Base-by-base conservation (phyloP, 495 filamentous ascomycete species). In the Hyaloscypha hepaticicola region DNA sequence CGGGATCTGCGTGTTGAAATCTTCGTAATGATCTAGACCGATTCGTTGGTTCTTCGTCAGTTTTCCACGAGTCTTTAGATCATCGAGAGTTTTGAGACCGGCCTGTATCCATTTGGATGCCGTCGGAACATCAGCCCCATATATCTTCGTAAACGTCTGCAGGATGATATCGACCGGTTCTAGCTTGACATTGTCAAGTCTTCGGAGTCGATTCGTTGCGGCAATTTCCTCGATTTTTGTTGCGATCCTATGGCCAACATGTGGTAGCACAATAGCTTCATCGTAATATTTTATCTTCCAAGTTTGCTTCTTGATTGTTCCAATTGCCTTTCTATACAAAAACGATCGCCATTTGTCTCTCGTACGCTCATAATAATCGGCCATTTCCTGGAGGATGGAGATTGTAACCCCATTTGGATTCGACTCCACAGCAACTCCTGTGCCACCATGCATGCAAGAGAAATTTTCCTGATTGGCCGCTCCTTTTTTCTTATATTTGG, bases 151-250 rank as follows among this genome's bases (percentile, higher is more conserved):
- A 69, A 97, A 97, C 2, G 79, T 66, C 33, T 86, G 85, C 19
- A 97, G 74, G 0, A 83, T 76, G 2, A 75, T 74, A 70, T 92
- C 88, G 16, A 80, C 78, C 0, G 87, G 82, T n/a, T 94, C 88
- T 16, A 77, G 69, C 59, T 80, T 84, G 0, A 88, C 80, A 68
- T 84, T 82, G 0, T 96, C 90, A 2, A 97, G 80, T 41, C 89
- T 86, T 22, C 85, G 82, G 0, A 99, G 85, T 16, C 79, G 79
- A 70, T 93, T 85, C 0, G 94, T 97, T 31, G 61, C 74, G 55
- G 77, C 92, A 55, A 97, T 97, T 71, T 99, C 95, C 70, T 96
- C 89, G 61, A 99, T 97, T 70, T 97, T 97, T 48, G 82, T 79
- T 0, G 95, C 95, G 19, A 99, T 74, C 12, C 91, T 84, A 8